These are phyloP conservation scores for Durio zibethinus DNA, from an alignment of 345 rosid genomes.

Conservation along the genomic window DNA sequence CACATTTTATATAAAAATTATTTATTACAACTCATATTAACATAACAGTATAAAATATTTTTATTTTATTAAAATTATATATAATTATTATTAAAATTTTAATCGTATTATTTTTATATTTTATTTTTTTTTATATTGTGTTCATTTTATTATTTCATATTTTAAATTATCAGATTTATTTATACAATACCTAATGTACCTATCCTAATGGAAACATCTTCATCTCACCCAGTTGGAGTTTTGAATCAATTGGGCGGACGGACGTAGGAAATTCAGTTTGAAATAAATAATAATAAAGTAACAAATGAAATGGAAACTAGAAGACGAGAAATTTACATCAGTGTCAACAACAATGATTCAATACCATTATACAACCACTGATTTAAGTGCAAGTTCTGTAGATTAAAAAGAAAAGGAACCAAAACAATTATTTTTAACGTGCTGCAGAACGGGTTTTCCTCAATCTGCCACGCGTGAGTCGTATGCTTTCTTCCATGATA, in stretches of 20 bases:
- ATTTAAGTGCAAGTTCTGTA: conserved; percentile 28
- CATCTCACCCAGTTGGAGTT: background rate
- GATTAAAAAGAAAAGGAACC: conserved; percentile 14
- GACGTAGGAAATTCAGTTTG: background rate
- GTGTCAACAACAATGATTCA: conserved; percentile 21
- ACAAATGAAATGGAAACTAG: conserved; percentile 37
- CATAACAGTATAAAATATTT: no score
- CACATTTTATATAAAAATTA: no score
- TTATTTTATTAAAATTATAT: no score
- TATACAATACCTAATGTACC: background rate
- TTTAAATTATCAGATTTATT: no score
- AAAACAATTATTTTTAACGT: conserved; percentile 25
- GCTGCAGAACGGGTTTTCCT: conserved; percentile 49
- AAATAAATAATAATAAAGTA: conserved; percentile 35
- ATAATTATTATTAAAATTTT: no score
- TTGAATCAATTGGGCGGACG: background rate
- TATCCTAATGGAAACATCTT: background rate
- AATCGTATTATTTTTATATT: no score
- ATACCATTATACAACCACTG: conserved; percentile 28
- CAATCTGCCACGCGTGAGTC: conserved; percentile 37
- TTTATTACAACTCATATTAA: no score
- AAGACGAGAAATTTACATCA: conserved; percentile 42
- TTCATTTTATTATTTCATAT: no score
- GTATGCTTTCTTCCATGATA: conserved; percentile 45
- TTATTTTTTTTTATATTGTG: no score